These are phyloP conservation scores for Phylloporus arenicola DNA, from an alignment of 768 basidiomycete genomes.

Conservation along the genomic window DNA sequence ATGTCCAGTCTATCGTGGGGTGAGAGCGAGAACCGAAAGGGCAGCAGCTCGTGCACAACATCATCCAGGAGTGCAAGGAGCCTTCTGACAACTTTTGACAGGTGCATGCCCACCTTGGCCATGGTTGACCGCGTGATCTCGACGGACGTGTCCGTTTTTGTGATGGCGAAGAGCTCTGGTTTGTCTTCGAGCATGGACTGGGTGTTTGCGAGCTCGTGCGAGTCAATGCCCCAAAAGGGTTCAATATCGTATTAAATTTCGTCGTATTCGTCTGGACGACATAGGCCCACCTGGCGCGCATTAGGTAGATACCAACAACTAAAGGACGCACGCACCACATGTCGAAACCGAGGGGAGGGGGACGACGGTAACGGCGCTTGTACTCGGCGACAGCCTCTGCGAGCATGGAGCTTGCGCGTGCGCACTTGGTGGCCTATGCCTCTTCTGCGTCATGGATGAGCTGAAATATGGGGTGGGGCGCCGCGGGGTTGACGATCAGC, in stretches of 20 bases:
- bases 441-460: constrained; percentile 34
- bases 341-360: constrained; percentile 40
- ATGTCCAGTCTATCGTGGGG: constrained; percentile 28
- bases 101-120: not conserved
- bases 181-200: no score
- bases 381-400: constrained; percentile 35
- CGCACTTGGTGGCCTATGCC: constrained; percentile 33
- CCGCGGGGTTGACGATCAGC: no score
- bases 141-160: constrained; percentile 18
- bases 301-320: constrained; percentile 28
- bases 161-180: constrained; percentile 23
- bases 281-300: no score
- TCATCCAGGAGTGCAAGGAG: no score
- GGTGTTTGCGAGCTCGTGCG: constrained; percentile 16
- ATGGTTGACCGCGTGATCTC: constrained; percentile 15
- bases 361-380: no score
- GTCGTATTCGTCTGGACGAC: constrained; percentile 45
- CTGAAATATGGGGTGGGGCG: no score
- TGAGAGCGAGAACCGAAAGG: constrained; percentile 21
- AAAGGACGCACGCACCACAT: constrained; percentile 30
- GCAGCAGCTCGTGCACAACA: no score
- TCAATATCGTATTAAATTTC: no score
- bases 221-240: constrained; percentile 35
- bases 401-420: constrained; percentile 34
- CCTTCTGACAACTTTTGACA: no score